Conservation (phyloP, 139 green algal species). For the Edaphochlamys debaryana region DNA sequence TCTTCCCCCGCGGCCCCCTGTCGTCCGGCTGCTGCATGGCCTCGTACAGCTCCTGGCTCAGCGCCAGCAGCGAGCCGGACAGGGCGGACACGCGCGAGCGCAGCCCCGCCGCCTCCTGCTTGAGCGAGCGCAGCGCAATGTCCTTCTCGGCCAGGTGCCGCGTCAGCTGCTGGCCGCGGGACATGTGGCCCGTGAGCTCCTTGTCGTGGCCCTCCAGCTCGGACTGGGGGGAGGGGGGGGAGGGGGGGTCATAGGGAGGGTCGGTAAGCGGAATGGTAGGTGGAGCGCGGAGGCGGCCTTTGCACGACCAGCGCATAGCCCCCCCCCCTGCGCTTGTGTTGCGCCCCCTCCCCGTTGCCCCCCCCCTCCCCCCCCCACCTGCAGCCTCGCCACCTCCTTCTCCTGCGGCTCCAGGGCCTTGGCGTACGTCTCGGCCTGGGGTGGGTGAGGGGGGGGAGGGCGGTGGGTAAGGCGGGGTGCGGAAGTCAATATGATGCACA, state of each 20-base stretch:
- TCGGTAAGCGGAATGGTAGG: no score
- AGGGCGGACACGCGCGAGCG: background rate
- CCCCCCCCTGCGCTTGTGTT: no score
- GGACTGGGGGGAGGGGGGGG: background rate
- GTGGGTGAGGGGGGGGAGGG: no score
- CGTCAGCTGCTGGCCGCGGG: background rate
- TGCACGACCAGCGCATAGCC: no score
- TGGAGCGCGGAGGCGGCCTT: no score
- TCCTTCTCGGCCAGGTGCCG: conserved; percentile 35
- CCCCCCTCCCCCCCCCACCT: background rate
- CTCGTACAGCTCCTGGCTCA: conserved; percentile 27
- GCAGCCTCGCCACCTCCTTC: conserved; percentile 26
- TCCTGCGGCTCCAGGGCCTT: conserved; percentile 25
- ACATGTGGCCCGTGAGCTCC: conserved; percentile 23
- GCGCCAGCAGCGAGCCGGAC: background rate
- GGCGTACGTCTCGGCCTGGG: conserved; percentile 26
- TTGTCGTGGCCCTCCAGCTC: conserved; percentile 32
- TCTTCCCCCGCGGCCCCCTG: background rate
- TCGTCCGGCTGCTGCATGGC: conserved; percentile 41
- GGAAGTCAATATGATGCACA: no score
- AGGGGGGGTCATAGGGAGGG: background rate
- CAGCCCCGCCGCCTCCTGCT: background rate
- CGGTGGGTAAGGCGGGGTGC: background rate
- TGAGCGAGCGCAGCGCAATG: conserved; percentile 6
- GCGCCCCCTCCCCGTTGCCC: no score